Evolutionary conservation across 306 rosid genomes (phyloP), one percentile per base, ranked within the genome.

Genomic region (Oxytropis ochrocephala): DNA sequence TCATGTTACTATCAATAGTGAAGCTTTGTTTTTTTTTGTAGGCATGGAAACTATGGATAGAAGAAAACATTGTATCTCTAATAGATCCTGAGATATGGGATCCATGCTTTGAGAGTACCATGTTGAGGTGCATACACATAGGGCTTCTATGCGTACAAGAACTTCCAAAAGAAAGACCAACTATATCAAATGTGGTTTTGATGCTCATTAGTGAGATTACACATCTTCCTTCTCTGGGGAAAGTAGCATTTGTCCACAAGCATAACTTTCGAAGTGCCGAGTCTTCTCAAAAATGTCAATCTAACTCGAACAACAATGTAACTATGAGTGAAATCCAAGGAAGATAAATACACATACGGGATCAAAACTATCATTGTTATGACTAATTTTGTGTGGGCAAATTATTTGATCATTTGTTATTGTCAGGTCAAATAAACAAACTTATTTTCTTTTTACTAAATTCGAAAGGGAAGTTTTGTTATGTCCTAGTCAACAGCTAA

Each of bases 151-250:
- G 73, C 64, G 81, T 77, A 11, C 77, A 77, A 71, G 81, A 77
- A 55, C 36, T 77, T 46, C 58, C 82, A 78, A 78, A 9, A 73
- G 79, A 78, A 66, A 78, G 82, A 14, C 82, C 82, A 73, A 14
- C 66, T 32, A 73, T 78, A 59, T 66, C 79, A 14, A 78, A 75
- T 7, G 79, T 73, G 0, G 82, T 78, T 66, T 73, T 73, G 47
- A 78, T 78, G 82, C 75, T 78, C 0, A 73, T 78, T 10, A 78
- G 82, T 67, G 82, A 78, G 38, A 78, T 78, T 35, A 73, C 82
- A 41, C 65, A 78, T 32, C 79, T 78, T 42, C 82, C 79, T 51
- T 60, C 71, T 30, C 75, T 71, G 11, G 36, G 54, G 1, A 68
- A 73, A 59, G 82, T 78, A 50, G 82, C 82, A 42, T 73, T 73